These are phyloP conservation scores for Leccinum griseonigrum DNA, from an alignment of 1,284 basidiomycete species.

Conservation along the genomic window DNA sequence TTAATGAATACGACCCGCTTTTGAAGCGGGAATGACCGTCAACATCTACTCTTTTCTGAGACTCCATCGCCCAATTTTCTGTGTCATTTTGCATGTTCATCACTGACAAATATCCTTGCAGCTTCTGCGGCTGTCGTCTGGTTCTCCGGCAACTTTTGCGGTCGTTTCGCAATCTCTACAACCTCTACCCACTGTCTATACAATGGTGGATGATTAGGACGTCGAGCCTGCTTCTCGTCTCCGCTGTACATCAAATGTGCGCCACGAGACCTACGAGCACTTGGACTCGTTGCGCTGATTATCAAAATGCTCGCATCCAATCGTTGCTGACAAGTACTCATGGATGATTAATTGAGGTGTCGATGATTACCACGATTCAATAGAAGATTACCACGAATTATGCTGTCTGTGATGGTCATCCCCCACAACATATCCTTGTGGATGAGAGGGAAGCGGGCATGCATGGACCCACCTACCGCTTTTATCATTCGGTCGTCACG, in stretches of 20 bases:
- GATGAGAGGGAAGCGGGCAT: neutral
- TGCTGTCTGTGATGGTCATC: too few relatives aligned
- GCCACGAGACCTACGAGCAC: neutral
- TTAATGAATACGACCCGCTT: conserved; percentile 19
- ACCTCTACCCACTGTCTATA: neutral
- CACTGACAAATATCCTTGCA: neutral
- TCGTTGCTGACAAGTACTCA: too few relatives aligned
- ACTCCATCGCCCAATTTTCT: neutral
- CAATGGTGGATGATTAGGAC: neutral
- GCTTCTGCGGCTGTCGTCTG: neutral
- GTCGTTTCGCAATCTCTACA: neutral
- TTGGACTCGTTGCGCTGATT: neutral
- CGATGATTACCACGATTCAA: too few relatives aligned
- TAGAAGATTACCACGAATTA: too few relatives aligned
- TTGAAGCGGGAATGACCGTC: conserved; percentile 11
- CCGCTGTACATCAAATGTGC: neutral
- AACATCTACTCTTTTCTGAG: conserved; percentile 5
- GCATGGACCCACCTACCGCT: neutral
- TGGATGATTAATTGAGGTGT: too few relatives aligned
- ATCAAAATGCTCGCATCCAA: neutral
- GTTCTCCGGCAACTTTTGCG: neutral
- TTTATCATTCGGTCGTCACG: neutral
- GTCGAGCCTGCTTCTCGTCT: neutral
- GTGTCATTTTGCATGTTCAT: neutral
- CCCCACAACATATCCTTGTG: neutral